A percentile compares a stretch with the other conserved stretches of the same genome.
Evolutionary conservation across 495 filamentous ascomycete genomes (phyloP).

Genomic region (Neurospora intermedia): DNA sequence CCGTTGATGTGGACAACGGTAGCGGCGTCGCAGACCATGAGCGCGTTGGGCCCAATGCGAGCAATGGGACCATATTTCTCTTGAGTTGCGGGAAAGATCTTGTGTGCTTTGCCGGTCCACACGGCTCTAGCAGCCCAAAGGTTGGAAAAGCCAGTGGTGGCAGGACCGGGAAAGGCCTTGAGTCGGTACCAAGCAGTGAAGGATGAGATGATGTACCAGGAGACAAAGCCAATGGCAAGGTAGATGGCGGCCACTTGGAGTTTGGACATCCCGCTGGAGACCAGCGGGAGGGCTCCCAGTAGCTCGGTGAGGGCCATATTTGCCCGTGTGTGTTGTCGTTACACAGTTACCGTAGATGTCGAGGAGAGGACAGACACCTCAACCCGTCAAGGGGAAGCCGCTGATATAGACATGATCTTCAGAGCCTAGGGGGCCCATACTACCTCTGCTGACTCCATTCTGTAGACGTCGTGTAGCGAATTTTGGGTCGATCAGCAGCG

Average conservation of each 20-base stretch:
- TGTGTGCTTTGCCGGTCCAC: not conserved
- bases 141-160: constrained; percentile 12
- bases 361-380: not conserved
- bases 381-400: not conserved
- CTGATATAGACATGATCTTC: not conserved
- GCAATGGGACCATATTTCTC: constrained; percentile 35
- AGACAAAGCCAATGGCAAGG: not conserved
- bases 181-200: constrained; percentile 9
- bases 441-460: not conserved
- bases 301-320: not conserved
- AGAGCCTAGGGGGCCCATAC: not conserved
- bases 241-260: not conserved
- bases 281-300: not conserved
- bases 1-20: constrained; percentile 15
- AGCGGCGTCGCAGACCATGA: constrained; percentile 20
- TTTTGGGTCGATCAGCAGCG: not conserved
- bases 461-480: not conserved
- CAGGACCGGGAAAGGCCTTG: constrained; percentile 13
- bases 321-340: not conserved
- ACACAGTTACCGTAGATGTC: not conserved
- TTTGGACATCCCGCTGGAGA: not conserved
- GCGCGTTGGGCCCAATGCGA: constrained; percentile 27
- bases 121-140: constrained; percentile 2
- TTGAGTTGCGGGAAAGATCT: constrained; percentile 6
- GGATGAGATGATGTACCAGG: constrained; percentile 4